Percentiles rank a stretch among this genome's conserved stretches.
Conservation (phyloP, 2,329 filamentous ascomycete species). For the Xylaria sp. region DNA sequence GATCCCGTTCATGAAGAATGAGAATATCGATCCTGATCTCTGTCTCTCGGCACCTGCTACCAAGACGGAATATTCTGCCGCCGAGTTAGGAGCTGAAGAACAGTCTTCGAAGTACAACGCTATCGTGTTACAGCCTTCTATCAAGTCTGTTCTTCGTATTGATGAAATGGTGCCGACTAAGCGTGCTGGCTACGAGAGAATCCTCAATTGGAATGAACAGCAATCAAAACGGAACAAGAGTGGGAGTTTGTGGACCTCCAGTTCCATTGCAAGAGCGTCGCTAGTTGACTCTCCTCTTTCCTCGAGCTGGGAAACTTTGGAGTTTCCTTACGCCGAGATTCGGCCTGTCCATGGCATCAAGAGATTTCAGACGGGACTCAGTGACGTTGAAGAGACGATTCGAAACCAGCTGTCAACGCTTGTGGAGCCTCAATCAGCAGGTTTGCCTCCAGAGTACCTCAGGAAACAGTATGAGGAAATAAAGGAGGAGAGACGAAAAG, state of each 20-base stretch:
- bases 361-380: conserved; percentile 35
- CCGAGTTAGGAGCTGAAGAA: conserved; percentile 29
- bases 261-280: conserved; percentile 29
- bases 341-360: conserved; percentile 37
- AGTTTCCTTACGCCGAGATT: conserved; percentile 42
- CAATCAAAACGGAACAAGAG: not conserved
- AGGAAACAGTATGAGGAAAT: conserved; percentile 37
- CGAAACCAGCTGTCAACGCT: conserved; percentile 33
- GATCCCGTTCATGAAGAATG: conserved; percentile 32
- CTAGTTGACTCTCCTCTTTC: conserved; percentile 8
- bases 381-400: conserved; percentile 34
- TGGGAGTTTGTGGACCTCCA: conserved; percentile 7
- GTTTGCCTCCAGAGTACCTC: conserved; percentile 38
- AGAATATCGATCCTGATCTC: conserved; percentile 42
- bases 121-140: conserved; percentile 29
- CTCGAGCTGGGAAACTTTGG: conserved; percentile 23
- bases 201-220: conserved; percentile 32
- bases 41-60: conserved; percentile 47
- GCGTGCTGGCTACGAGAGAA: conserved; percentile 34
- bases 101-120: conserved; percentile 30
- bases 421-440: conserved; percentile 41
- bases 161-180: conserved; percentile 35
- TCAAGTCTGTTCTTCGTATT: conserved; percentile 36
- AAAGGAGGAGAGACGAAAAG: conserved; percentile 25
- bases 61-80: conserved; percentile 40